Base-by-base conservation (phyloP, 495 filamentous ascomycete genomes). In the Penicillium diatomitis region DNA sequence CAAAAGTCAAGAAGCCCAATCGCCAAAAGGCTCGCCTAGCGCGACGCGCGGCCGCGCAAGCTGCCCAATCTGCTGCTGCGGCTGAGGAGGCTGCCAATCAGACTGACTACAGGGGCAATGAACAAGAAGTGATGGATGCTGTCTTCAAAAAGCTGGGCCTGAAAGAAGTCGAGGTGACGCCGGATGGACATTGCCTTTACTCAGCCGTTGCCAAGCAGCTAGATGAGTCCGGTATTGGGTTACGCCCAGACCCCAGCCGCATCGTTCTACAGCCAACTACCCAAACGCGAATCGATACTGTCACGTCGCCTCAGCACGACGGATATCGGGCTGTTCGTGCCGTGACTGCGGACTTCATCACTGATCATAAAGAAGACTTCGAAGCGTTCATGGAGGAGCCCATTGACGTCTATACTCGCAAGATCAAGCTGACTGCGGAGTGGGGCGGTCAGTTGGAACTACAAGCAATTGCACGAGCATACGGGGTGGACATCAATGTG, bases 151-250 rank as follows among this genome's bases (percentile, higher is more conserved):
- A 73, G 7, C 65, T 83, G 43, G 70, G 70, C 3, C 70, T 97
- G 32, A 75, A 69, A 20, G 90, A 97, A 70, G 75, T 86, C 46
- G 80, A 86, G 47, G 88, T 97, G 30, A 79, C 75, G 11, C 89
- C 92, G 1, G 91, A 98, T 60, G 92, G 92, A 0, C 92, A 98
- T 60, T 98, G 92, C 64, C 73, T 98, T n/a, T 98, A 95, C 69
- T 83, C 87, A 5, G 90, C 94, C 2, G 74, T 98, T 38, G 90
- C 91, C 37, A 87, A 90, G 60, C 90, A 95, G 67, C 70, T 96
- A 37, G 54, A 69, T 31, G 61, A 64, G 31, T 51, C 57, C 6
- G 67, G 70, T 34, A 38, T 75, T 8, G 78, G 71, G 2, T 60
- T 78, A 48, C 68, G 64, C 44, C 75, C 78, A 11, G 70, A 73